These are phyloP conservation scores for Colletotrichum sidae DNA, from an alignment of 2,329 filamentous ascomycete genomes.

Conservation along the genomic window DNA sequence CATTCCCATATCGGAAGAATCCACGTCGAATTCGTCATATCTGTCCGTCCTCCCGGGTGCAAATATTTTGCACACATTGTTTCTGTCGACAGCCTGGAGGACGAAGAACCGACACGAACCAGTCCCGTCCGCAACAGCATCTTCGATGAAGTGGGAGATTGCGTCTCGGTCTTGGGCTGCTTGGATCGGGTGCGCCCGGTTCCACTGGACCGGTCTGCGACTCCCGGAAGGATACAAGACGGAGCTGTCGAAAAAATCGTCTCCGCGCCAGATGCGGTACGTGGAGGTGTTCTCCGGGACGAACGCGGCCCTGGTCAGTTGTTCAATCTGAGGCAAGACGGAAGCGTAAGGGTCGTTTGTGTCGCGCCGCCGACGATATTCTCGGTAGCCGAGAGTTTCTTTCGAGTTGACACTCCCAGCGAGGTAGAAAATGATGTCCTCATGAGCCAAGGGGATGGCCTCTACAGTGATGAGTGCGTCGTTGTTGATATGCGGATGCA, in stretches of 20 bases:
- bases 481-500: constrained; percentile 12
- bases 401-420: constrained; percentile 12
- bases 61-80: background rate
- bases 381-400: background rate
- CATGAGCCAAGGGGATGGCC: background rate
- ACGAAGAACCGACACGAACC: constrained; percentile 33
- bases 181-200: background rate
- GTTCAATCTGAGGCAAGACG: constrained; percentile 13
- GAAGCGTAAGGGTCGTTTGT: constrained; percentile 16
- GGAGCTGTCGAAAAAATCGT: constrained; percentile 30
- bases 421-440: constrained; percentile 27
- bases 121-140: background rate
- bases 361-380: constrained; percentile 7
- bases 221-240: background rate
- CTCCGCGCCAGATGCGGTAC: constrained; percentile 33
- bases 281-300: background rate
- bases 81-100: constrained; percentile 27
- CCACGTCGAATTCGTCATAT: constrained; percentile 6
- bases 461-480: constrained; percentile 3
- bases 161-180: background rate
- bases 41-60: background rate
- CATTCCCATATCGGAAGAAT: background rate
- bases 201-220: constrained; percentile 17
- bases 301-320: background rate
- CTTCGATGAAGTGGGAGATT: constrained; percentile 27